These are phyloP conservation scores for Aspergillus clavatus DNA, from an alignment of 2,329 filamentous ascomycete species.

Conservation along the genomic window DNA sequence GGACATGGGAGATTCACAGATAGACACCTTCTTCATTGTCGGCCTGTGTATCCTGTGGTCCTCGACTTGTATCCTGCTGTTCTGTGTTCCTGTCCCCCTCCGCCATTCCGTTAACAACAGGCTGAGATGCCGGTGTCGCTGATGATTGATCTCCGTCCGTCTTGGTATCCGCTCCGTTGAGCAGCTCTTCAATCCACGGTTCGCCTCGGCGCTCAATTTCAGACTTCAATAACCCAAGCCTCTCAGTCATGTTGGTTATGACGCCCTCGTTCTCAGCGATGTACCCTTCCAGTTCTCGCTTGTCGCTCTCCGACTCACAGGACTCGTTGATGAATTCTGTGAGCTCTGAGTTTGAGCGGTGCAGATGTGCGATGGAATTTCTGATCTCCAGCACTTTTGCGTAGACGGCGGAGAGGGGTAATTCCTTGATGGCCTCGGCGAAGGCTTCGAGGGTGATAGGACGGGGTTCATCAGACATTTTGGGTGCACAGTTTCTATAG, in stretches of 20 bases:
- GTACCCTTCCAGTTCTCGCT: conserved; percentile 31
- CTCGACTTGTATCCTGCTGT: conserved; percentile 4
- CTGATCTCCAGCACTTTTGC: conserved; percentile 57
- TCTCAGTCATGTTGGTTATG: conserved; percentile 51
- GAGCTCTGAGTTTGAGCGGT: conserved; percentile 54
- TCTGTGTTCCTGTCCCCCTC: not conserved
- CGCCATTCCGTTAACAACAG: conserved; percentile 19
- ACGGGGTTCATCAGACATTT: conserved; percentile 47
- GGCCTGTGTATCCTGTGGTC: conserved; percentile 4
- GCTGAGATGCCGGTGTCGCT: not conserved
- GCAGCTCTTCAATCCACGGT: conserved; percentile 43
- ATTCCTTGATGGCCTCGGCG: conserved; percentile 52
- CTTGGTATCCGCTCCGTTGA: conserved; percentile 18
- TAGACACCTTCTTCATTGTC: conserved; percentile 27
- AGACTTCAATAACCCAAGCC: conserved; percentile 49
- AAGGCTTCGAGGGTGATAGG: conserved; percentile 51
- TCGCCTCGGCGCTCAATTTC: conserved; percentile 53
- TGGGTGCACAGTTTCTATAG: not conserved
- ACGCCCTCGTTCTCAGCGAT: conserved; percentile 56
- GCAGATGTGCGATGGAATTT: conserved; percentile 57
- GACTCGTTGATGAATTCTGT: conserved; percentile 46
- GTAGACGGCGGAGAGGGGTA: conserved; percentile 56
- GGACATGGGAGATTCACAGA: conserved; percentile 19
- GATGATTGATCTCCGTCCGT: not conserved
- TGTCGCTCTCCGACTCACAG: conserved; percentile 49